Evolutionary conservation across 768 basidiomycete species (phyloP).

Genomic region (Russula emetica): DNA sequence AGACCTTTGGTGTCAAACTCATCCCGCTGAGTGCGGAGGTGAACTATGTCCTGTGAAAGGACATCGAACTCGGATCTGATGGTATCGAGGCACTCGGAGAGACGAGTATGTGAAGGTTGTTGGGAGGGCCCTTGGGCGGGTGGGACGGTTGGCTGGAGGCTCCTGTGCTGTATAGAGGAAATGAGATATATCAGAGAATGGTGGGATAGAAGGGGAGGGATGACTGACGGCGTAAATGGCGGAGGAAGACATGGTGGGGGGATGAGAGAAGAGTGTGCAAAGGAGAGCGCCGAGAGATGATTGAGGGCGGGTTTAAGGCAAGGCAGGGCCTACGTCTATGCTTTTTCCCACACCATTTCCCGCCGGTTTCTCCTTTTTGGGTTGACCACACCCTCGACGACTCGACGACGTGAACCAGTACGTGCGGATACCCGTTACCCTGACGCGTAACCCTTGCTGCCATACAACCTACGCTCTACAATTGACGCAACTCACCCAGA

Average conservation of each 20-base stretch:
- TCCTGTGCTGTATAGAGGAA: constrained; percentile 37
- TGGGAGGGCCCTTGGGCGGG: constrained; percentile 34
- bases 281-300: constrained; percentile 23
- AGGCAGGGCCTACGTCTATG: constrained; percentile 5
- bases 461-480: too few relatives aligned
- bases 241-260: constrained; percentile 31
- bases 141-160: constrained; percentile 41
- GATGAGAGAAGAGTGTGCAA: constrained; percentile 23
- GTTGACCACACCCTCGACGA: neutral
- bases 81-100: constrained; percentile 76
- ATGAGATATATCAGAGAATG: neutral
- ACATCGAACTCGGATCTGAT: constrained; percentile 83
- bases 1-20: constrained; percentile 87
- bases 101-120: constrained; percentile 38
- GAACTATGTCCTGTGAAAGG: constrained; percentile 60
- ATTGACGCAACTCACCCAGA: neutral
- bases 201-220: neutral
- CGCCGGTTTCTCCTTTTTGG: constrained; percentile 25
- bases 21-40: constrained; percentile 72
- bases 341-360: neutral
- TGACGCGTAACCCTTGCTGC: neutral
- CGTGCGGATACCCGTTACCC: neutral
- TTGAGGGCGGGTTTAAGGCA: constrained; percentile 24
- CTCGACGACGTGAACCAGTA: neutral
- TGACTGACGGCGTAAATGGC: constrained; percentile 32